Evolutionary conservation across 1,139 yeast genomes (phyloP).

Genomic region (Geotrichum reessii): DNA sequence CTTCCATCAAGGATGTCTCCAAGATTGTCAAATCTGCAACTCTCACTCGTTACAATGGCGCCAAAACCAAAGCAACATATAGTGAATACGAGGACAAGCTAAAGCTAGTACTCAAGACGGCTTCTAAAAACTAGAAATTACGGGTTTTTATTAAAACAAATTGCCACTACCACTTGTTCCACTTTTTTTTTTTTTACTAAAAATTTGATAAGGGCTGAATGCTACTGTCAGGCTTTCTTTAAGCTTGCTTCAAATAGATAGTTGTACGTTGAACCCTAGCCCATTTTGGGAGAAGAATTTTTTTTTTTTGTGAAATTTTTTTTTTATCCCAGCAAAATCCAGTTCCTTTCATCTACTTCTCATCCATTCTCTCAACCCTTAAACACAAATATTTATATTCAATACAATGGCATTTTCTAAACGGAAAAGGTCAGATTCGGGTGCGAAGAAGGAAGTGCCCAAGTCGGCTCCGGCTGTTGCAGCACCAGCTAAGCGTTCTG

Average conservation of each 20-base stretch:
- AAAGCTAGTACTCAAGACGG: not conserved
- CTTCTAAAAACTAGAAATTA: no score
- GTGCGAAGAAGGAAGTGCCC: conserved; percentile 1
- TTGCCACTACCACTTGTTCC: no score
- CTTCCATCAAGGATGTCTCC: not conserved
- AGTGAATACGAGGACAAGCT: not conserved
- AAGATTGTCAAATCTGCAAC: not conserved
- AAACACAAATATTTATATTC: not conserved
- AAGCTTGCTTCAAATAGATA: not conserved
- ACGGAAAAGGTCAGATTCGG: conserved; percentile 16
- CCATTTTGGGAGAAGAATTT: not conserved
- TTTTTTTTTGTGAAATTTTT: not conserved
- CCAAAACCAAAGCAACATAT: not conserved
- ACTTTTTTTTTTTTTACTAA: no score
- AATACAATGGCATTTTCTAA: conserved; percentile 11
- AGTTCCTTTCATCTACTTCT: not conserved
- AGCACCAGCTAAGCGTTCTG: conserved; percentile 15
- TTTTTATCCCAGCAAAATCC: not conserved
- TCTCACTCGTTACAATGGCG: not conserved
- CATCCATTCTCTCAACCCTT: not conserved
- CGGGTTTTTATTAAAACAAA: no score
- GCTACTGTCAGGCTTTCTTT: not conserved
- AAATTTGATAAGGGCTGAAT: not conserved
- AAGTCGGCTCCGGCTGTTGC: conserved; percentile 3
- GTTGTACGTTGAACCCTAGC: not conserved